Percentiles rank a stretch among this genome's conserved stretches.
These are phyloP conservation scores for Colletotrichum tropicale DNA, from an alignment of 2,329 filamentous ascomycete species.

Conservation along the genomic window DNA sequence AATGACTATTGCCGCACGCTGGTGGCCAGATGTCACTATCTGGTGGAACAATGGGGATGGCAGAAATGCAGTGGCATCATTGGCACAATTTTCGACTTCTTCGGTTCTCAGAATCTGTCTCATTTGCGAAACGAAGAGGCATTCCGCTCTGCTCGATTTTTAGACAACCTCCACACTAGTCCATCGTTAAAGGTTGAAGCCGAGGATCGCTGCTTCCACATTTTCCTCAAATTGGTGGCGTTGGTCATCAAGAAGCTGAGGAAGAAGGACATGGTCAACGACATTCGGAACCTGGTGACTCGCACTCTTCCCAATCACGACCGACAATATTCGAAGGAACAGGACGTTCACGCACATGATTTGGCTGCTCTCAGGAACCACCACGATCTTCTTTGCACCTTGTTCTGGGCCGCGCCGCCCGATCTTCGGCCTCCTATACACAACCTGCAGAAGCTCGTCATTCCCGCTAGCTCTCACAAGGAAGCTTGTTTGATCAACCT, in stretches of 20 bases:
- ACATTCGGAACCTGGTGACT: constrained; percentile 65
- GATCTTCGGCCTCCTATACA: constrained; percentile 57
- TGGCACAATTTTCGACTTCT: constrained; percentile 71
- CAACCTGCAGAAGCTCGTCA: constrained; percentile 64
- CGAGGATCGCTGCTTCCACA: constrained; percentile 68
- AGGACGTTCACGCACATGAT: constrained; percentile 63
- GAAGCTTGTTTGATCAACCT: constrained; percentile 70
- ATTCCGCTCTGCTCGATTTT: constrained; percentile 63
- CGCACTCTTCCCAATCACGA: constrained; percentile 70
- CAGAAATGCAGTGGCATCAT: constrained; percentile 60
- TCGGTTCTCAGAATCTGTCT: constrained; percentile 64
- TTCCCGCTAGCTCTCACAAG: constrained; percentile 65
- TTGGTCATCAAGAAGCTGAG: constrained; percentile 59
- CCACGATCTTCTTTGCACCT: constrained; percentile 69
- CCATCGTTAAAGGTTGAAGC: constrained; percentile 55
- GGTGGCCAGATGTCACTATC: constrained; percentile 64
- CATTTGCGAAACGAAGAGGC: constrained; percentile 70
- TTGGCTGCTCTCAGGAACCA: constrained; percentile 70
- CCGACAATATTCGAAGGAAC: constrained; percentile 67
- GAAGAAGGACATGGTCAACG: constrained; percentile 53
- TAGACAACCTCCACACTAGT: constrained; percentile 55
- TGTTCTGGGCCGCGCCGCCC: constrained; percentile 67
- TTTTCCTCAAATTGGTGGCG: constrained; percentile 69
- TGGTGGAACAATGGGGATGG: constrained; percentile 72
- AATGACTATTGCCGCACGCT: constrained; percentile 68